Evolutionary conservation across 495 filamentous ascomycete genomes (phyloP).

Genomic region (Aspergillus wentii): DNA sequence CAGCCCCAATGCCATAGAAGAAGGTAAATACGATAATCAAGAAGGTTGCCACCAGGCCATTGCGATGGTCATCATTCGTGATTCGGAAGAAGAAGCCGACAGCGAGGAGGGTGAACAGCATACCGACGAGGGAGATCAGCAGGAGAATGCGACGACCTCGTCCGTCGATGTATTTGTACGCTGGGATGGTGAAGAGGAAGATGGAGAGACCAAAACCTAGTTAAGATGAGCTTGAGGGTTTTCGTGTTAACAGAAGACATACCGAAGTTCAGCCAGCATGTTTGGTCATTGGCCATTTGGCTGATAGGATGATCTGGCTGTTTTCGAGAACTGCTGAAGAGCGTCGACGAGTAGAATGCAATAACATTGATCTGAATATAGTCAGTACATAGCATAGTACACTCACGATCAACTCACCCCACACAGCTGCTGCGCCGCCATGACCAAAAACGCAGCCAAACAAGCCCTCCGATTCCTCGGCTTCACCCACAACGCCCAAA

Average conservation of each 20-base stretch:
- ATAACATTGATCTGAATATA: constrained; percentile 67
- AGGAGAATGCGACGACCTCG: constrained; percentile 19
- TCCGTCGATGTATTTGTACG: constrained; percentile 15
- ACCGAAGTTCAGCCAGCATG: constrained; percentile 64
- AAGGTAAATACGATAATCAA: constrained; percentile 7
- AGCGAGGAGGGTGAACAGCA: constrained; percentile 14
- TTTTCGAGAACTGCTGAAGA: too few species aligned
- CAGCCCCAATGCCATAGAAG: constrained; percentile 13
- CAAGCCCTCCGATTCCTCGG: constrained; percentile 59
- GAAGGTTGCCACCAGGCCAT: constrained; percentile 5
- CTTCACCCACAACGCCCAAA: constrained; percentile 45
- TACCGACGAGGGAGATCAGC: constrained; percentile 14
- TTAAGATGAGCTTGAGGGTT: too few species aligned
- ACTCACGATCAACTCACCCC: constrained; percentile 28
- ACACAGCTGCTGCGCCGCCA: constrained; percentile 74
- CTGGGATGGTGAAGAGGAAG: constrained; percentile 19
- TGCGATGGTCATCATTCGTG: neutral
- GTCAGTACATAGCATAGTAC: too few species aligned
- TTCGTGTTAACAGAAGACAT: too few species aligned
- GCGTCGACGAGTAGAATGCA: constrained; percentile 64
- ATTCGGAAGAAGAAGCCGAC: constrained; percentile 11
- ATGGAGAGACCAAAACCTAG: constrained; percentile 16
- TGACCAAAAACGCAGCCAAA: constrained; percentile 55
- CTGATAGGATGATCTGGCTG: constrained; percentile 55
- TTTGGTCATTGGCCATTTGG: too few species aligned